phyloP scores from a whole-genome alignment of 2,329 filamentous ascomycete species.

The Pezicula rhizophila region DNA sequence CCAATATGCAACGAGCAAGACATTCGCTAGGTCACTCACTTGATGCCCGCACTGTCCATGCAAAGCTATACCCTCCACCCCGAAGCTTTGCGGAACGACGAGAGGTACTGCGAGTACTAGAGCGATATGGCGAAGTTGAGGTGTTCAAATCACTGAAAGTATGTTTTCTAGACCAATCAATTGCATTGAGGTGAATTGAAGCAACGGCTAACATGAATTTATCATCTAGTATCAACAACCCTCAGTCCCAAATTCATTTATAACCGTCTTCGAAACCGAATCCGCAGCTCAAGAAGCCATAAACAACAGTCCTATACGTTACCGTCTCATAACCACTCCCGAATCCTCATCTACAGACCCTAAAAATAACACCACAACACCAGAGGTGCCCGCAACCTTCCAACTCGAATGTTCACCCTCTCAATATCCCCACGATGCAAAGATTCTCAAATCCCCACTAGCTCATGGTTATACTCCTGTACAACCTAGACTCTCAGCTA shows the following conservation, averaged over 20 bases:
- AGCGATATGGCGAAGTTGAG: slow-evolving; percentile 25
- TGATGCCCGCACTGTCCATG: slow-evolving; percentile 20
- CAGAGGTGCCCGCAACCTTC: background rate
- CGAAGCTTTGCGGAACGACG: slow-evolving; percentile 25
- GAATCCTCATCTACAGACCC: background rate
- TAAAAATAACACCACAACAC: background rate
- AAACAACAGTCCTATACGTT: slow-evolving; percentile 23
- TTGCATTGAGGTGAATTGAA: background rate
- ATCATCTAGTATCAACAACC: slow-evolving; percentile 1
- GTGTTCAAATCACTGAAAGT: slow-evolving; percentile 28
- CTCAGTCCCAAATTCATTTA: slow-evolving; percentile 22
- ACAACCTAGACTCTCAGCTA: slow-evolving; percentile 7
- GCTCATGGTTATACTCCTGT: background rate
- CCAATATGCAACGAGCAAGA: too few species aligned
- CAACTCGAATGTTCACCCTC: too few species aligned
- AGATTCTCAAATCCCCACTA: too few species aligned
- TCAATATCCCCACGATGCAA: too few species aligned
- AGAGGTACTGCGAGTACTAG: slow-evolving; percentile 26
- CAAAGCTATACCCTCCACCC: slow-evolving; percentile 25
- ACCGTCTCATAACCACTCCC: slow-evolving; percentile 15
- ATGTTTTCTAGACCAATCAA: background rate
- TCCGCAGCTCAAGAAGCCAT: slow-evolving; percentile 14
- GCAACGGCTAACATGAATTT: background rate
- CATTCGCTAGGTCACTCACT: too few species aligned
- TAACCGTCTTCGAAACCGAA: slow-evolving; percentile 18